Evolutionary conservation across 78 protist species (phyloP).

Genomic region (Polysphondylium violaceum): DNA sequence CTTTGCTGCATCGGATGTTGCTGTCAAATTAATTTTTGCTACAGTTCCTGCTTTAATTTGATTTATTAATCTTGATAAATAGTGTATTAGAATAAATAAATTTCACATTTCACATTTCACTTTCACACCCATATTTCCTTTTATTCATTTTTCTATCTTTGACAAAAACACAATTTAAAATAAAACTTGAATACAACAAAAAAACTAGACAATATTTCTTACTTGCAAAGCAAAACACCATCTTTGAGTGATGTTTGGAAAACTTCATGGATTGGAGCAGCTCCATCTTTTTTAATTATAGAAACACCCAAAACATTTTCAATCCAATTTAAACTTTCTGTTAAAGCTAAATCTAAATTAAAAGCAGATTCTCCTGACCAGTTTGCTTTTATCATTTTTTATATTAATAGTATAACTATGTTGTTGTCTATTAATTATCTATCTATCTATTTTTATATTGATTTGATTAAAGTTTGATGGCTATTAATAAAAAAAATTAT

Average conservation of each 20-base stretch:
- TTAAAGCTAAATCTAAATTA: constrained; percentile 47
- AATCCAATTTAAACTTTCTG: constrained; percentile 44
- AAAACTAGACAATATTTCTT: neutral
- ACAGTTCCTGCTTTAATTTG: constrained; percentile 57
- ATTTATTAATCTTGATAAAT: constrained; percentile 17
- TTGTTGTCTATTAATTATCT: too few species aligned
- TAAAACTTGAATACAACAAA: neutral
- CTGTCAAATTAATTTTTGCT: constrained; percentile 7
- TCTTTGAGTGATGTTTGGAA: constrained; percentile 50
- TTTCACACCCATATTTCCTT: too few species aligned
- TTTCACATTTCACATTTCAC: too few species aligned
- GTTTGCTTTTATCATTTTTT: constrained; percentile 45
- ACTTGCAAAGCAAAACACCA: constrained; percentile 67
- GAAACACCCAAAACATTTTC: neutral
- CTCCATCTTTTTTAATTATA: constrained; percentile 14
- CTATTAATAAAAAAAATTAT: neutral
- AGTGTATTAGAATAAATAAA: neutral
- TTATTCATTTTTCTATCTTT: neutral
- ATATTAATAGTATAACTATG: too few species aligned
- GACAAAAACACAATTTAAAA: neutral
- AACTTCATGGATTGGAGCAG: too few species aligned
- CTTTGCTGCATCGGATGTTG: constrained; percentile 43
- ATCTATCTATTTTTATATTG: too few species aligned
- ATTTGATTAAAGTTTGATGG: too few species aligned
- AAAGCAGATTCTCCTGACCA: constrained; percentile 27